Base-by-base conservation (phyloP, 176 grass and related monocot genomes). In the Alopecurus myosuroides region DNA sequence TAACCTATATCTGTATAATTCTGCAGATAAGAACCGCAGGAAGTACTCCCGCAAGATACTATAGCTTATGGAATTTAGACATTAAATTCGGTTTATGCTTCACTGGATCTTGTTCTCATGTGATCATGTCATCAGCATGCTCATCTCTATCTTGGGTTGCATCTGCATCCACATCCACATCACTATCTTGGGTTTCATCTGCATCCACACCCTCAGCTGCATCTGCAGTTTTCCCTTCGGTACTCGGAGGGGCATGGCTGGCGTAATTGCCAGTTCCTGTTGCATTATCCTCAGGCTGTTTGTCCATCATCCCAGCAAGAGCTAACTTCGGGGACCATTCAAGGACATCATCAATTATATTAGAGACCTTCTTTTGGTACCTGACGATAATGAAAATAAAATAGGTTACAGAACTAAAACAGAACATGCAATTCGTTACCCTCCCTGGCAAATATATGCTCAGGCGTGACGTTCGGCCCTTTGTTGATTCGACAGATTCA, bases 311-410 rank as follows among this genome's bases (percentile, higher is more conserved):
- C 53, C 93, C 97, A 51, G 97, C 95, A 76, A 98, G 72, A 78
- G 97, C 97, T 41, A 98, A 77, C 41, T 95, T 98, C 8, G 97
- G 97, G 35, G 97, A 98, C 97, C 97, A 98, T 77, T 98, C 97
- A 64, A 98, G 93, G 78, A 98, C 97, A 86, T 98, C 97, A 67
- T 98, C 97, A 46, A 98, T 98, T 90, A 98, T 98, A 77, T 98
- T 98, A 66, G 94, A 98, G 83, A 98, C 97, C 93, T 91, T 95
- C 93, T 95, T 98, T 82, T 98, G 97, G 83, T 98, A 98, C 89
- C 97, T 98, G 83, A 46, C 50, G 58, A 45, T 36, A 56, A 70
- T 31, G 62, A 65, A 71, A 64, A 71, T 29, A 77, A 74, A 85
- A 86, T 63, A 63, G 76, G 58, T 85, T 28, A 80, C n/a, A 34